These are phyloP conservation scores for Cladophialophora bantiana DNA, from an alignment of 2,329 filamentous ascomycete genomes.

Conservation along the genomic window DNA sequence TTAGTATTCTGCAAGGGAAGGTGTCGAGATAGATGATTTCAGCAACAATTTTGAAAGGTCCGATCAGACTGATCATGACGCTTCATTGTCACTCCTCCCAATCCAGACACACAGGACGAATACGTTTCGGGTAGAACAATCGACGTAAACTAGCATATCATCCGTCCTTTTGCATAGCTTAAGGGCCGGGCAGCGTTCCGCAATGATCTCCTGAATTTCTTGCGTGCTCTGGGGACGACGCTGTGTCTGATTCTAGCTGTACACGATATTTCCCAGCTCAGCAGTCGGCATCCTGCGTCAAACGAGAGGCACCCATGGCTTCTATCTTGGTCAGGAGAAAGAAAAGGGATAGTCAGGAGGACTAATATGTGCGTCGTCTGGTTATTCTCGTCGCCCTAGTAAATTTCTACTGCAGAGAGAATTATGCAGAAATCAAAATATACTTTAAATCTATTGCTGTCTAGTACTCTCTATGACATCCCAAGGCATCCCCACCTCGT, in stretches of 20 bases:
- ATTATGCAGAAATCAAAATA: too few relatives aligned
- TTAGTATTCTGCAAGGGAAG: too few relatives aligned
- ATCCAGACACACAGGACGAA: not conserved
- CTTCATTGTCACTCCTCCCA: not conserved
- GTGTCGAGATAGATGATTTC: not conserved
- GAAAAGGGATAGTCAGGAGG: not conserved
- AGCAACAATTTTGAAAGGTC: too few relatives aligned
- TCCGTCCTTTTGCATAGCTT: not conserved
- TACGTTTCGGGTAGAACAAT: not conserved
- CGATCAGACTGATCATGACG: not conserved
- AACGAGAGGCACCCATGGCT: not conserved
- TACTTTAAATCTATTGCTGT: too few relatives aligned
- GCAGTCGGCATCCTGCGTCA: not conserved
- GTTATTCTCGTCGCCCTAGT: too few relatives aligned
- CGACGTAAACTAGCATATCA: not conserved
- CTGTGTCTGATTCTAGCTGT: not conserved
- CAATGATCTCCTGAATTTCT: not conserved
- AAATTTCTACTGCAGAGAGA: too few relatives aligned
- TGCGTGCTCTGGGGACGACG: not conserved
- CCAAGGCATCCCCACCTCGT: too few relatives aligned
- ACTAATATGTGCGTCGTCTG: slow-evolving; percentile 1
- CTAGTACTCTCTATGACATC: too few relatives aligned
- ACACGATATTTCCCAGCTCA: not conserved
- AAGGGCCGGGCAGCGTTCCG: not conserved
- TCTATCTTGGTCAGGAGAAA: not conserved